Evolutionary conservation across 2,329 filamentous ascomycete species (phyloP).

Genomic region (Epichloe baconii): DNA sequence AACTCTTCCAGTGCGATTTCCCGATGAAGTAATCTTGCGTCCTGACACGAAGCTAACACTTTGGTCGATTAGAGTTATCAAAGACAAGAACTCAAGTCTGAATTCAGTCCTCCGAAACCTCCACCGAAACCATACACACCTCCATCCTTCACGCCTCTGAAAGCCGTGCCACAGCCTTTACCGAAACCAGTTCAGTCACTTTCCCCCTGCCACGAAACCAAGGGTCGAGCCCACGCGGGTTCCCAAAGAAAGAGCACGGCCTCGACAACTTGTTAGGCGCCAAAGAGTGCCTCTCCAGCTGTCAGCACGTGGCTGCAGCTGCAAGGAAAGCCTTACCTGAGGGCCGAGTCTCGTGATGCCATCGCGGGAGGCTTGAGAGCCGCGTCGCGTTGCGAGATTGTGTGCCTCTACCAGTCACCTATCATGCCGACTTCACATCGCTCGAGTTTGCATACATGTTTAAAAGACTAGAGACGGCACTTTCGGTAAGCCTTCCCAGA

Average conservation of each 20-base stretch:
- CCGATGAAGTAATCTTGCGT: neutral
- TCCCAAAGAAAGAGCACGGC: neutral
- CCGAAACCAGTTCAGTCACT: neutral
- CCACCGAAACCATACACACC: neutral
- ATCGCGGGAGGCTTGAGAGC: slow-evolving; percentile 14
- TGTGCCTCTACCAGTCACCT: slow-evolving; percentile 5
- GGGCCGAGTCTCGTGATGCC: slow-evolving; percentile 13
- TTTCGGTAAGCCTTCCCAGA: slow-evolving; percentile 7
- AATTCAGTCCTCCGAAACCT: neutral
- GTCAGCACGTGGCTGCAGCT: slow-evolving; percentile 3
- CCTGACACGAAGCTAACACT: neutral
- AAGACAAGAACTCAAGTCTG: neutral
- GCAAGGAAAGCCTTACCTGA: slow-evolving; percentile 14
- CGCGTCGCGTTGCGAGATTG: slow-evolving; percentile 3
- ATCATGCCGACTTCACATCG: slow-evolving; percentile 34
- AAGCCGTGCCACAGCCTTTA: neutral
- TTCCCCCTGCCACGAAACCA: neutral
- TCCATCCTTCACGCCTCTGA: neutral
- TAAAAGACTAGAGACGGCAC: slow-evolving; percentile 8
- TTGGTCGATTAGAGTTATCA: neutral
- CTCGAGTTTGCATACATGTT: slow-evolving; percentile 23
- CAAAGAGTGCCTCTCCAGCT: neutral
- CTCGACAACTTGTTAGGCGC: neutral
- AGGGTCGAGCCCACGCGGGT: neutral
- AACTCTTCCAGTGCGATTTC: slow-evolving; percentile 9